A percentile compares a stretch with the other conserved stretches of the same genome.
Evolutionary conservation across 2,329 filamentous ascomycete genomes (phyloP).

Genomic region (Colletotrichum sp.): DNA sequence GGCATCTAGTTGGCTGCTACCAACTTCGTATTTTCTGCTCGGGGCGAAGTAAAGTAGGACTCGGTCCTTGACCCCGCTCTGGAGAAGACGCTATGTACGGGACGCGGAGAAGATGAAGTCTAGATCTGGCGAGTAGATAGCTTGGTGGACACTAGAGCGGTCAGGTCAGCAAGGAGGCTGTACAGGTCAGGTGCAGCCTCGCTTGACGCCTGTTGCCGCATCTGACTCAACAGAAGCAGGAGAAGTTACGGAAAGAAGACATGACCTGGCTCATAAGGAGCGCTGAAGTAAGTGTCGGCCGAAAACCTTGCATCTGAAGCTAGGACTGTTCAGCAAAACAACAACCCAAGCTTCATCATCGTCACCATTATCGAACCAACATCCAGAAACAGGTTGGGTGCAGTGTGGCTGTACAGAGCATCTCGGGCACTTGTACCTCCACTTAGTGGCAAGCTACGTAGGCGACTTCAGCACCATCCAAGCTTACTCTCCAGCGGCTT

Average conservation of each 20-base stretch:
- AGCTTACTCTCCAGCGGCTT: not conserved
- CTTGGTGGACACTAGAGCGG: not conserved
- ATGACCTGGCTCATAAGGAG: not conserved
- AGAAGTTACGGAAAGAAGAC: not conserved
- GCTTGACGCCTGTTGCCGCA: not conserved
- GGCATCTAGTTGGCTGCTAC: not conserved
- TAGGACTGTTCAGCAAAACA: not conserved
- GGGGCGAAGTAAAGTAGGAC: not conserved
- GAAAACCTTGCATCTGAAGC: not conserved
- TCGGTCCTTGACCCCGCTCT: not conserved
- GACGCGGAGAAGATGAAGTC: not conserved
- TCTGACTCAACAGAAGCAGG: not conserved
- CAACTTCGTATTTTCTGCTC: not conserved
- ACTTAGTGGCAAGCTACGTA: not conserved
- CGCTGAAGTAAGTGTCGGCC: not conserved
- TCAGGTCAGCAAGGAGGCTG: constrained; percentile 10
- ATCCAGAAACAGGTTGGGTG: not conserved
- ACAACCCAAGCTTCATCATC: not conserved
- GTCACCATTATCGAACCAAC: not conserved
- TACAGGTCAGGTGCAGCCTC: constrained; percentile 17
- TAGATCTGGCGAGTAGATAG: not conserved
- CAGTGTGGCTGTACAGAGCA: not conserved
- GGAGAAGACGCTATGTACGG: not conserved
- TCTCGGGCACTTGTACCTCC: not conserved
- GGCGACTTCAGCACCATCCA: not conserved